A percentile compares a stretch with the other conserved stretches of the same genome.
Conservation (phyloP, 305 asterid species). For the Euphrasia arctica region DNA sequence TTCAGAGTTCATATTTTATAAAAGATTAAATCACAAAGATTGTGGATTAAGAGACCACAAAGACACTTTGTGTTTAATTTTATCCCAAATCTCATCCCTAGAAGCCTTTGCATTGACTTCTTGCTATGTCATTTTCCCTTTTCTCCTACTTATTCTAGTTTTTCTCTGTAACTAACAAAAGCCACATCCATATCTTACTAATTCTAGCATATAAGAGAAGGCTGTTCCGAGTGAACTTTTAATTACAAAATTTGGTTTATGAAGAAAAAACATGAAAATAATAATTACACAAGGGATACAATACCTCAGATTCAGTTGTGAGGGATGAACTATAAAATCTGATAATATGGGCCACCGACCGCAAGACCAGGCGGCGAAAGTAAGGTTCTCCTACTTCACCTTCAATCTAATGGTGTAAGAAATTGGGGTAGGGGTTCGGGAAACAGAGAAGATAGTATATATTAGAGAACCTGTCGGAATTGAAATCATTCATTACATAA, state of each 20-base stretch:
- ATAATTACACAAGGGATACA: constrained; percentile 14
- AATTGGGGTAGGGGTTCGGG: neutral
- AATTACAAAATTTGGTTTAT: constrained; percentile 14
- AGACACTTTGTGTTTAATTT: neutral
- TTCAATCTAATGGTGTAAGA: constrained; percentile 55
- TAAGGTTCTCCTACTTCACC: constrained; percentile 98
- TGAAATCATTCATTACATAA: constrained; percentile 23
- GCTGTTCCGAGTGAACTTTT: constrained; percentile 17
- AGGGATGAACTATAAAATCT: constrained; percentile 94
- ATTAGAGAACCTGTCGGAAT: constrained; percentile 25
- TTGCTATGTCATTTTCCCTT: constrained; percentile 10
- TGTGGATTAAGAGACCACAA: too few relatives aligned
- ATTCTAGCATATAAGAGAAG: constrained; percentile 13
- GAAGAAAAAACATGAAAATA: constrained; percentile 2
- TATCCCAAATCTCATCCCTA: neutral
- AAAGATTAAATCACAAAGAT: too few relatives aligned
- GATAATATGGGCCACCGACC: constrained; percentile 91
- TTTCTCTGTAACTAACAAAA: constrained; percentile 9
- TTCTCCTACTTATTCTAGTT: constrained; percentile 11
- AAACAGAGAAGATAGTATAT: neutral
- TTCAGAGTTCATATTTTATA: neutral
- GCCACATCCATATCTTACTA: constrained; percentile 9
- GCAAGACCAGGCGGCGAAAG: constrained; percentile 90
- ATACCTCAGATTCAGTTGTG: constrained; percentile 92
- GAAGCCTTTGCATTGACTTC: neutral